Evolutionary conservation across 495 filamentous ascomycete species (phyloP).

Genomic region (Xylaria castorea): DNA sequence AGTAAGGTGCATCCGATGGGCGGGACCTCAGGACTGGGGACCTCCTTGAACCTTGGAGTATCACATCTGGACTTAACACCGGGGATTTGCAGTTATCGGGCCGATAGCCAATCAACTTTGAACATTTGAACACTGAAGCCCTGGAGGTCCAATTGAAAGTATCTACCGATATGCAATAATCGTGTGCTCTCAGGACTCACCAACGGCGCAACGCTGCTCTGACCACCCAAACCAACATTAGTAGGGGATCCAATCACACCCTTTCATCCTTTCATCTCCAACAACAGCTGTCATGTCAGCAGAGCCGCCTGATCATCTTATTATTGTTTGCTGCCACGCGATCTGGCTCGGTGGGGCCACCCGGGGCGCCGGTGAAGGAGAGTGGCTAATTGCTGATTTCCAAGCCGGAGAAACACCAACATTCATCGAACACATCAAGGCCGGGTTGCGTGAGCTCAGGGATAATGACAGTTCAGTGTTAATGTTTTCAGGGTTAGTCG

Average conservation of each 20-base stretch:
- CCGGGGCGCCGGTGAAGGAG: conserved; percentile 62
- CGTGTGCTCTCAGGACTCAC: not conserved
- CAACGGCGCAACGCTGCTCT: not conserved
- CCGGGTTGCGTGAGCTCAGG: conserved; percentile 61
- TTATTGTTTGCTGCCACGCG: conserved; percentile 82
- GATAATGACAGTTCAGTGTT: conserved; percentile 54
- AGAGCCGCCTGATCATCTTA: conserved; percentile 54
- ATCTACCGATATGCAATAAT: conserved; percentile 11
- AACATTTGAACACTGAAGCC: not conserved
- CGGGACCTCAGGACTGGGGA: not conserved
- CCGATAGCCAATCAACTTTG: not conserved
- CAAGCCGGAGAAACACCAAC: conserved; percentile 75
- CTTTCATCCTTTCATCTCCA: not conserved
- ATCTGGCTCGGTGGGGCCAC: conserved; percentile 74
- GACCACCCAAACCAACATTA: not conserved
- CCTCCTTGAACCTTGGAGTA: not conserved
- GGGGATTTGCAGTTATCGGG: conserved; percentile 24
- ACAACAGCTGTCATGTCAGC: not conserved
- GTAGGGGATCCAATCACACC: not conserved
- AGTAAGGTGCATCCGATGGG: not conserved
- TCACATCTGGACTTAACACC: not conserved
- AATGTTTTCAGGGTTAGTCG: conserved; percentile 73
- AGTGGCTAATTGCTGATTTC: conserved; percentile 78
- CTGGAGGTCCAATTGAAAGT: too few relatives aligned
- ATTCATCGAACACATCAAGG: conserved; percentile 72